Evolutionary conservation across 345 rosid species (phyloP).

Genomic region (Eucalyptus erythrocorys): DNA sequence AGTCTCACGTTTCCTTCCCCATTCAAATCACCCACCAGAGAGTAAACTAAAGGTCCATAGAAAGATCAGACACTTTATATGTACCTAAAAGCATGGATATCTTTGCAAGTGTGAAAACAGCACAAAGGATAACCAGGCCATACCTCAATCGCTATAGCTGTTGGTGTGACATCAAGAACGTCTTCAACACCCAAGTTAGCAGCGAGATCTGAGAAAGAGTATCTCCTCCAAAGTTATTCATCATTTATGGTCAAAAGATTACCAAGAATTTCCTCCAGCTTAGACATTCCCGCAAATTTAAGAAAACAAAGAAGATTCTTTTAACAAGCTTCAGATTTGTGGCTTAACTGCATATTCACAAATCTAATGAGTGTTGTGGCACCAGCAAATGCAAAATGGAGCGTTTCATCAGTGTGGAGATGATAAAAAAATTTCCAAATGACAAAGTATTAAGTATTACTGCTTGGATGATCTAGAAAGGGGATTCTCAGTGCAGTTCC

Average conservation of each 20-base stretch:
- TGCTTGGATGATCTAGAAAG: neutral
- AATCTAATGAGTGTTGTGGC: neutral
- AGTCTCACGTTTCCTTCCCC: neutral
- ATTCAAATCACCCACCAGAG: neutral
- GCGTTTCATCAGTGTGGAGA: neutral
- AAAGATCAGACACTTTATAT: neutral
- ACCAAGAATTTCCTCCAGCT: neutral
- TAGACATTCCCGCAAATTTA: neutral
- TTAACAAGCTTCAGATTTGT: neutral
- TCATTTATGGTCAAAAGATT: neutral
- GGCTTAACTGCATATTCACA: neutral
- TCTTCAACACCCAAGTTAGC: slow-evolving; percentile 10
- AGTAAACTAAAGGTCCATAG: neutral
- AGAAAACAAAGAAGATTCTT: neutral
- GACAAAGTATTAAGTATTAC: neutral
- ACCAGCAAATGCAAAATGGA: neutral
- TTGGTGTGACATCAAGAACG: slow-evolving; percentile 14
- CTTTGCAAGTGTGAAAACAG: neutral
- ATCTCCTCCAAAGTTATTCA: neutral
- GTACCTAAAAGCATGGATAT: neutral
- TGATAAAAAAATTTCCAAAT: neutral
- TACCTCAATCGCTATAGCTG: slow-evolving; percentile 33
- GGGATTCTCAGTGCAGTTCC: neutral
- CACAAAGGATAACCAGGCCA: neutral
- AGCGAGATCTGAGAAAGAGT: slow-evolving; percentile 12